These are phyloP conservation scores for Cladosporium sp. DNA, from an alignment of 2,329 filamentous ascomycete species.

Conservation along the genomic window DNA sequence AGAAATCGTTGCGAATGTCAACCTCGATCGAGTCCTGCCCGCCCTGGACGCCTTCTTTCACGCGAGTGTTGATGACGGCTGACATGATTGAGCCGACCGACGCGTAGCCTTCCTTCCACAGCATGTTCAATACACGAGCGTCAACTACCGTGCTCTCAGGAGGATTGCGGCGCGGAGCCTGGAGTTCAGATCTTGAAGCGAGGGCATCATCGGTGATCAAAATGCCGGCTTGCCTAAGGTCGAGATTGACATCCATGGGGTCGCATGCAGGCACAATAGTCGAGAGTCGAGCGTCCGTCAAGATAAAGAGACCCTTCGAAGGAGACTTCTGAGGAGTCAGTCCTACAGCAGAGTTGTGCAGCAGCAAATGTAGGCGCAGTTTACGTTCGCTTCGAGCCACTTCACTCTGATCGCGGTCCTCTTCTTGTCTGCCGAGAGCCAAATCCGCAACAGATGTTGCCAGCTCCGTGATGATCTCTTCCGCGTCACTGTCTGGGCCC, in stretches of 20 bases:
- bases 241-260: constrained; percentile 57
- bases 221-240: constrained; percentile 73
- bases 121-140: constrained; percentile 33
- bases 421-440: constrained; percentile 32
- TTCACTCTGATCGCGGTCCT: background rate
- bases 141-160: constrained; percentile 17
- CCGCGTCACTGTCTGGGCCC: constrained; percentile 26
- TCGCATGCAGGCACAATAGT: constrained; percentile 60
- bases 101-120: constrained; percentile 67
- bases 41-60: constrained; percentile 51
- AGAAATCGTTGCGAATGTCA: constrained; percentile 74
- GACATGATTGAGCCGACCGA: constrained; percentile 82
- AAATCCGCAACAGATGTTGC: constrained; percentile 62
- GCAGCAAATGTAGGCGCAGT: constrained; percentile 62
- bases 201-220: constrained; percentile 71
- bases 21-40: constrained; percentile 66
- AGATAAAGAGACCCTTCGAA: constrained; percentile 70
- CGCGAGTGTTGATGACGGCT: constrained; percentile 60
- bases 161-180: background rate
- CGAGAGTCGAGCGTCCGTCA: constrained; percentile 71
- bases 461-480: constrained; percentile 66
- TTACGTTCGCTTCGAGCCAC: constrained; percentile 25
- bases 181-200: constrained; percentile 35
- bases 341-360: constrained; percentile 76
- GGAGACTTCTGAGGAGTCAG: constrained; percentile 70